Evolutionary conservation across 306 rosid genomes (phyloP), one percentile per base, ranked within the genome.

Genomic region (Luffa acutangula): DNA sequence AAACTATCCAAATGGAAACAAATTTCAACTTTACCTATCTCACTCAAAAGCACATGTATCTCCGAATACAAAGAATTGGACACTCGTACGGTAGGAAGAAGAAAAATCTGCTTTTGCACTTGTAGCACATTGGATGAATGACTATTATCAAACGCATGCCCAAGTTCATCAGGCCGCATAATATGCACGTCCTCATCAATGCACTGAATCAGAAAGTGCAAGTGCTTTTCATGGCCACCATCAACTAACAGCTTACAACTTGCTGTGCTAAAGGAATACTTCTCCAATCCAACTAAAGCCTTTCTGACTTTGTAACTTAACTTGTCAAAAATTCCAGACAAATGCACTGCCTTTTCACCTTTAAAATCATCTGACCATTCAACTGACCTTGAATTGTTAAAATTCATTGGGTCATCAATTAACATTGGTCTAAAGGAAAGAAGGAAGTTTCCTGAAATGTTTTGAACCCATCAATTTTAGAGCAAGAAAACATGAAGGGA

Each of bases 141-240:
- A 31, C 86, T 88, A 46, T 77, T 84, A 78, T 82, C 84, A 39
- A 58, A 78, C 54, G 57, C 83, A 31, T 69, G 62, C 3, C 78
- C 64, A 54, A 89, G 87, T 84, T 82, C 82, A 80, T 84, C 90
- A 79, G 92, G 92, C 36, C 77, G 71, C 75, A 62, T 80, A 78
- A 89, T 72, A 79, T 97, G 97, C 78, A 95, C 89, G 62, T 90
- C 89, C 85, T 89, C 91, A 54, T 86, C 80, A 79, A 91, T 80
- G 80, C 88, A 87, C 80, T 92, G 95, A 85, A 95, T 93, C 80
- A 95, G 90, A 90, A 95, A 95, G 85, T 95, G 90, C 84, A 95
- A 80, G 80, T 77, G 78, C 33, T 82, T 80, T 81, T 85, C 88
- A 80, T 34, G 54, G 63, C 78, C 82, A 64, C 86, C 90, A 52